Base-by-base conservation (phyloP, 805 yeast species). In the Starmerella bacillaris region DNA sequence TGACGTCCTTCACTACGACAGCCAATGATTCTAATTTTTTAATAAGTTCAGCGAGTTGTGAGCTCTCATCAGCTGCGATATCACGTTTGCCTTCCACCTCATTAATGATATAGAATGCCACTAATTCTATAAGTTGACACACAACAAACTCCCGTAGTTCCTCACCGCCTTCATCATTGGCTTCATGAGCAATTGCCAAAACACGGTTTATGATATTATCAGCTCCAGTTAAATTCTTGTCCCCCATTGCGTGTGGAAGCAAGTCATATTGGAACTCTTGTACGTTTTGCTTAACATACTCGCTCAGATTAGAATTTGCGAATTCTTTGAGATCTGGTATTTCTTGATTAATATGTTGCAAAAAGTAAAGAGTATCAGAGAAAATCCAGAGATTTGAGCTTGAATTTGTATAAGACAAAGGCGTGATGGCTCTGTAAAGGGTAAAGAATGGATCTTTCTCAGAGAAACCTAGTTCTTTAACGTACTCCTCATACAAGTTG, bases 81-180 rank as follows among this genome's bases (percentile, higher is more conserved):
- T 51, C 58, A n/a, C 33, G 37, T 24, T 39, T 34, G 3, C 39
- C 31, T 27, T 44, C 49, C 5, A 55, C 37, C 4, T 34, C 36
- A 1, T 27, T 24, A 12, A 50, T 42, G 3, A 51, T 35, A 3
- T 42, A 26, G 4, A 41, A 40, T 3, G 50, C 51, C 2, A 46
- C 35, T n/a, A 38, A 42, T 37, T 56, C 59, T 1, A 46, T 43
- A 2, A 76, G 70, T 3, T 29, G 33, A 17, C 45, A 33, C 18
- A 45, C 29, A 1, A 46, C 43, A 14, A 28, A 24, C 19, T 40
- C 40, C 9, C 49, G 37, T 15, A 48, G 31, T 9, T 34, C 38
- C 6, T 39, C 41, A 4, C 48, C 49, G 1, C 48, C 49, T 12
- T 29, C 41, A 2, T 33, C 34, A 9, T 38, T 39, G 3, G 47